Percentiles rank a stretch among this genome's conserved stretches.
Evolutionary conservation across 2,329 filamentous ascomycete genomes (phyloP).

Genomic region (Cladosporium sp.): DNA sequence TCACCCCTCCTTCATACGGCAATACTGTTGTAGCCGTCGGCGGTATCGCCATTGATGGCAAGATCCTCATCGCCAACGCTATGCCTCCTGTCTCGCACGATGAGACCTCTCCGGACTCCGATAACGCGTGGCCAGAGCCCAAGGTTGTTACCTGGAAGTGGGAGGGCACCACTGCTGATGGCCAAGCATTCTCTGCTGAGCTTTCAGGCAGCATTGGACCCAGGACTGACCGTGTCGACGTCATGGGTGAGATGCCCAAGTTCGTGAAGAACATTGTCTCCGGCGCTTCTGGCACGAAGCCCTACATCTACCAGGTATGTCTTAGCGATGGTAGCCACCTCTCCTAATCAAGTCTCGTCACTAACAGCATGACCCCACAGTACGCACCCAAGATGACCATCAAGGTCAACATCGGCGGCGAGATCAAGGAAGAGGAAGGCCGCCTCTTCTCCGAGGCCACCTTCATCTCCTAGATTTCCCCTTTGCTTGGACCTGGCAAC

Average conservation of each 20-base stretch:
- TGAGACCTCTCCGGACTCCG: constrained; percentile 68
- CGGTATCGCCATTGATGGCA: constrained; percentile 73
- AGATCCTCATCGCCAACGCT: constrained; percentile 70
- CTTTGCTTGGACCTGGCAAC: background rate
- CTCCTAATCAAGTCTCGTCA: too few relatives aligned
- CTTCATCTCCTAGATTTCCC: constrained; percentile 67
- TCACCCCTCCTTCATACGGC: constrained; percentile 88
- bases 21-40: constrained; percentile 79
- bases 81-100: constrained; percentile 59
- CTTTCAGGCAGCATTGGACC: constrained; percentile 66
- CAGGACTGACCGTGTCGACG: constrained; percentile 77
- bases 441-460: constrained; percentile 82
- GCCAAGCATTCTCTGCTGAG: constrained; percentile 64
- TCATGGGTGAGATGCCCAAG: constrained; percentile 93
- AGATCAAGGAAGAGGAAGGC: constrained; percentile 74
- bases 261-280: constrained; percentile 94
- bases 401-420: constrained; percentile 79
- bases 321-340: too few relatives aligned
- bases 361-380: constrained; percentile 27
- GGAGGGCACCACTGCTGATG: constrained; percentile 53
- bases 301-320: constrained; percentile 90
- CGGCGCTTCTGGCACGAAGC: constrained; percentile 83
- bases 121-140: constrained; percentile 87
- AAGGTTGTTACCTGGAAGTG: constrained; percentile 70
- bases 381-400: constrained; percentile 70